These are phyloP conservation scores for Kodamaea arcana DNA, from an alignment of 1,139 yeast genomes.

Conservation along the genomic window DNA sequence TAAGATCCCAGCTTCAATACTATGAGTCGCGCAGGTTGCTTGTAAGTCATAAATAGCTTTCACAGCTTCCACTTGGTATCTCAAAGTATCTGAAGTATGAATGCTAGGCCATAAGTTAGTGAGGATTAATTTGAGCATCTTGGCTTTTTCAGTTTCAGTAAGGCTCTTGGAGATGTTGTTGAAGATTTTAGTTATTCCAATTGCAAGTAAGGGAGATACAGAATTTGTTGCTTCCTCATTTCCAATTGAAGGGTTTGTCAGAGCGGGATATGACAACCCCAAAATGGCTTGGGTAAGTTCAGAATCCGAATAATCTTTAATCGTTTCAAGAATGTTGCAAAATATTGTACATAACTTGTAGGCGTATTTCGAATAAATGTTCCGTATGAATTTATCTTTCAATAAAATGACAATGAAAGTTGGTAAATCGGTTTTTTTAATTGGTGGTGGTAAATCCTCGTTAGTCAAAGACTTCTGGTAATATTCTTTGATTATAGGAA, in stretches of 20 bases:
- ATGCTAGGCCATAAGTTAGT: conserved; percentile 47
- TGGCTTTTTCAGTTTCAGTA: conserved; percentile 24
- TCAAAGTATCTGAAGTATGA: conserved; percentile 40
- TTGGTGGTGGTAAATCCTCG: conserved; percentile 4
- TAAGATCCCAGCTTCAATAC: conserved; percentile 59
- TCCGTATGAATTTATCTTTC: conserved; percentile 3
- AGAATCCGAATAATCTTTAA: conserved; percentile 11
- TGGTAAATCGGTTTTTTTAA: conserved; percentile 5
- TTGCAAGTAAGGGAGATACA: conserved; percentile 24
- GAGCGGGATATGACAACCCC: conserved; percentile 14
- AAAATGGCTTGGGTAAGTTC: conserved; percentile 30
- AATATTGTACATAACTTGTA: conserved; percentile 10
- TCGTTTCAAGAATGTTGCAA: conserved; percentile 10
- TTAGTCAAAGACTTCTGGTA: conserved; percentile 6
- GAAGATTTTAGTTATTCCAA: conserved; percentile 47
- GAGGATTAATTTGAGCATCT: conserved; percentile 32
- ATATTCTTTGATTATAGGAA: conserved; percentile 6
- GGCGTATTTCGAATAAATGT: conserved; percentile 5
- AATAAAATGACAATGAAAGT: conserved; percentile 3
- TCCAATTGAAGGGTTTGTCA: conserved; percentile 4
- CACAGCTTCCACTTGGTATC: conserved; percentile 61
- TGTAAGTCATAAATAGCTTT: conserved; percentile 46
- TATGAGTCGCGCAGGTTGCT: conserved; percentile 30
- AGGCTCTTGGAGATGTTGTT: conserved; percentile 28
- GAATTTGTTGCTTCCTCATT: conserved; percentile 16